phyloP scores from a whole-genome alignment of 805 yeast genomes.

The Candida easanensis region DNA sequence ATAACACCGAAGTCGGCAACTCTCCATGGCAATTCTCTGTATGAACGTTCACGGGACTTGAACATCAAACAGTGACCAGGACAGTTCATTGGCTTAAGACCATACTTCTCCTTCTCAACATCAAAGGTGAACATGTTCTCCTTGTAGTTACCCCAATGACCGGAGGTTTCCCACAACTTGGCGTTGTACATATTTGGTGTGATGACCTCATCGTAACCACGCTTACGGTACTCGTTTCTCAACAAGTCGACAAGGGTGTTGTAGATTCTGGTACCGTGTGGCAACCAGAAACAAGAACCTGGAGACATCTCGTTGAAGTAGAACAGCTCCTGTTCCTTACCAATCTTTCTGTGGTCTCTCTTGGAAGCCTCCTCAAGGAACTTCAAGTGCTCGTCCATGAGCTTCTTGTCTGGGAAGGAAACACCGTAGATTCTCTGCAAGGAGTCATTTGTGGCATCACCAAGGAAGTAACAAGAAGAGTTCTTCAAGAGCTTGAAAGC shows the following conservation, averaged over 20 bases:
- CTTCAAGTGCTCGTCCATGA: conserved; percentile 90
- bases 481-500: conserved; percentile 91
- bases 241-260: conserved; percentile 78
- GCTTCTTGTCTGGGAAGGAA: conserved; percentile 96
- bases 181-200: conserved; percentile 99
- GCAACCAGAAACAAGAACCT: conserved; percentile 98
- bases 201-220: conserved; percentile 98
- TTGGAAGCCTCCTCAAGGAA: conserved; percentile 94
- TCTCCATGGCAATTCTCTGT: conserved; percentile 97
- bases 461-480: conserved; percentile 94
- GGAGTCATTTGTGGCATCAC: conserved; percentile 90
- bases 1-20: conserved; percentile 97
- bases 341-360: conserved; percentile 95
- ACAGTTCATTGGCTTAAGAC: conserved; percentile 93
- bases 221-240: conserved; percentile 80
- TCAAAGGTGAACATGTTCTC: conserved; percentile 97
- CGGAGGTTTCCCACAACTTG: conserved; percentile 97
- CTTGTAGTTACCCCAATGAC: conserved; percentile 97
- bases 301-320: conserved; percentile 96
- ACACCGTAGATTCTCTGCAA: conserved; percentile 97
- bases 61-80: conserved; percentile 93
- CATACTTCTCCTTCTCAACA: conserved; percentile 93
- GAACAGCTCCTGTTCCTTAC: conserved; percentile 94
- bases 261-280: conserved; percentile 98
- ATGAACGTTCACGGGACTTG: conserved; percentile 89